Percentiles rank a stretch among this genome's conserved stretches.
Evolutionary conservation across 345 rosid species (phyloP).

Genomic region (Dipteronia dyeriana): DNA sequence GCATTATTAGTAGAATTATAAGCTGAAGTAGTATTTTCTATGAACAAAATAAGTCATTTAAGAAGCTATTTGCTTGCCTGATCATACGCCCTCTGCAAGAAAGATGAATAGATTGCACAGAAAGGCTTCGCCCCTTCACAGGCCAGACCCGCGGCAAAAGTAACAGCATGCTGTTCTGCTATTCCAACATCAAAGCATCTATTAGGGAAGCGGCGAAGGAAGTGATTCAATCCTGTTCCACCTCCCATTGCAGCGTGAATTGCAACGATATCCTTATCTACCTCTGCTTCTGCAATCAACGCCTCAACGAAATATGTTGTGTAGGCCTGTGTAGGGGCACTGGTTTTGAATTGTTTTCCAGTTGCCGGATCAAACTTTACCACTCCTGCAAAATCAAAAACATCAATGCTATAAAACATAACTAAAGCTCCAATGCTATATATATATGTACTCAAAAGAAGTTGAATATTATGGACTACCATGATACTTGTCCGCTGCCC

Average conservation of each 20-base stretch:
- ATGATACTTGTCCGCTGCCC: conserved; percentile 91
- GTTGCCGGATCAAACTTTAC: conserved; percentile 92
- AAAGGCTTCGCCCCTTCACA: conserved; percentile 95
- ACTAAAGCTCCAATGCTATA: too few relatives aligned
- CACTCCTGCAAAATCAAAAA: conserved; percentile 61
- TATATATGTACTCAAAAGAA: neutral
- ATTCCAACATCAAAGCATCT: conserved; percentile 96
- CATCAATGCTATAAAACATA: neutral
- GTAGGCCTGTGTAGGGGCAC: conserved; percentile 63
- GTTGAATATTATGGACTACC: conserved; percentile 38
- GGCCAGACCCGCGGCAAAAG: conserved; percentile 96
- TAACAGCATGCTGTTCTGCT: conserved; percentile 97
- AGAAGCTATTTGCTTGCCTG: conserved; percentile 57
- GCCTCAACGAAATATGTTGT: conserved; percentile 96
- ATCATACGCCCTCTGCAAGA: conserved; percentile 96
- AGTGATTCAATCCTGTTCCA: conserved; percentile 86
- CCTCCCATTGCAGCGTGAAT: conserved; percentile 99
- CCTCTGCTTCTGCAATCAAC: conserved; percentile 89
- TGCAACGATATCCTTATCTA: conserved; percentile 77
- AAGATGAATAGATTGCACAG: conserved; percentile 92
- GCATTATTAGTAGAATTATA: conserved; percentile 4
- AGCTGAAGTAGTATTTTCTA: neutral
- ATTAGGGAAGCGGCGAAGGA: conserved; percentile 79
- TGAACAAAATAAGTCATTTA: neutral
- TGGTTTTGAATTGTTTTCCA: conserved; percentile 87